These are phyloP conservation scores for Stenocarpella maydis DNA, from an alignment of 2,329 filamentous ascomycete genomes.

Conservation along the genomic window DNA sequence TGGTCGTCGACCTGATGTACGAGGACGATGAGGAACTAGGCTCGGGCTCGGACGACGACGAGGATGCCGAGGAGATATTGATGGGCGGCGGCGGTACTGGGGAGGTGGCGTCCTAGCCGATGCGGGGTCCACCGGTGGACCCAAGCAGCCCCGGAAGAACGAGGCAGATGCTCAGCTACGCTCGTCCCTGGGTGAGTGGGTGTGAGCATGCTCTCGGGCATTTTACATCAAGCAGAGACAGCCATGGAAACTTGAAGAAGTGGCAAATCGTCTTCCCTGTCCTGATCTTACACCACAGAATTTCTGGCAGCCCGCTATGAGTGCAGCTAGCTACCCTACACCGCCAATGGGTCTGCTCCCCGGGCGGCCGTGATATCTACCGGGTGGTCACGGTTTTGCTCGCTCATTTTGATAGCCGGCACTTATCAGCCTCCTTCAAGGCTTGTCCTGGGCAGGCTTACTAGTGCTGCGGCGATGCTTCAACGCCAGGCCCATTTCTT, in stretches of 20 bases:
- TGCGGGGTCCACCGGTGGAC: background rate
- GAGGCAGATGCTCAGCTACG: background rate
- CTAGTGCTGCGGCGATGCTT: background rate
- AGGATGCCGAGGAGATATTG: constrained; percentile 34
- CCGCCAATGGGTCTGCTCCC: too few species aligned
- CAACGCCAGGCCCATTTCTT: background rate
- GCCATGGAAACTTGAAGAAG: background rate
- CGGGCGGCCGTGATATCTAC: too few species aligned
- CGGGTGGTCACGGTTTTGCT: too few species aligned
- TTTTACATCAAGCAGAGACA: background rate
- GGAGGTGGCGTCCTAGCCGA: constrained; percentile 7
- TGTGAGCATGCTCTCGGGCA: too few species aligned
- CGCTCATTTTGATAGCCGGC: too few species aligned
- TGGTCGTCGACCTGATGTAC: constrained; percentile 39
- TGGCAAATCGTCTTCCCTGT: background rate
- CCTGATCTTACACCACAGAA: too few species aligned
- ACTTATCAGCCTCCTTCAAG: too few species aligned
- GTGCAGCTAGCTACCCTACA: background rate
- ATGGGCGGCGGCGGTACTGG: constrained; percentile 26
- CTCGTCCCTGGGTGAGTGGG: background rate
- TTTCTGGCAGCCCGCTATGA: background rate
- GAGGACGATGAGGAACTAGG: constrained; percentile 36
- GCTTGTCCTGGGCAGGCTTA: background rate
- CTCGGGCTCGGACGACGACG: constrained; percentile 25
- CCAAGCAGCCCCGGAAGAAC: background rate